Evolutionary conservation across 2,329 filamentous ascomycete genomes (phyloP).

Genomic region (Talaromyces sp.): DNA sequence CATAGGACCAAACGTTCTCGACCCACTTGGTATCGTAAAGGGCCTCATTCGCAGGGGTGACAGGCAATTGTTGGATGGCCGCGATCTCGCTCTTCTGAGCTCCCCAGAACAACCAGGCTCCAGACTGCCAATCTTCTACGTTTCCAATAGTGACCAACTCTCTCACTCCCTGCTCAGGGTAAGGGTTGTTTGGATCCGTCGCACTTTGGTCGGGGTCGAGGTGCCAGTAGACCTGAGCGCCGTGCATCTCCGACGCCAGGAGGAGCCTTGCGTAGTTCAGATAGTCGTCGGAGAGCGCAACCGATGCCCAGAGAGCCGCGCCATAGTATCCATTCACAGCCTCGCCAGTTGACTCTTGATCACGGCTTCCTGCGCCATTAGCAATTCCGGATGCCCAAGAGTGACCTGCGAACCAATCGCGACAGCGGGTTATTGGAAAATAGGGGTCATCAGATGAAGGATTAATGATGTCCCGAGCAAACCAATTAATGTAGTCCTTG

Average conservation of each 20-base stretch:
- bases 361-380: not conserved
- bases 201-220: not conserved
- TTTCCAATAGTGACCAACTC: not conserved
- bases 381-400: not conserved
- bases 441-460: not conserved
- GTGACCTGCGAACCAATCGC: not conserved
- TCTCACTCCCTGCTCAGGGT: not conserved
- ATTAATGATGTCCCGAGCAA: not conserved
- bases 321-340: not conserved
- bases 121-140: not conserved
- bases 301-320: not conserved
- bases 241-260: not conserved
- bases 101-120: not conserved
- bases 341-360: not conserved
- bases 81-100: not conserved
- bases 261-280: not conserved
- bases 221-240: not conserved
- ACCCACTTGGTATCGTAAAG: not conserved
- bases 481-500: not conserved
- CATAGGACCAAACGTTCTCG: not conserved
- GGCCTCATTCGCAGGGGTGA: not conserved
- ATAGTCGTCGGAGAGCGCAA: not conserved
- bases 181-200: not conserved
- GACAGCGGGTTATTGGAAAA: not conserved
- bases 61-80: not conserved